Evolutionary conservation across 176 grass and related monocot genomes (phyloP), one percentile per base, ranked within the genome.

Genomic region (Typha latifolia): DNA sequence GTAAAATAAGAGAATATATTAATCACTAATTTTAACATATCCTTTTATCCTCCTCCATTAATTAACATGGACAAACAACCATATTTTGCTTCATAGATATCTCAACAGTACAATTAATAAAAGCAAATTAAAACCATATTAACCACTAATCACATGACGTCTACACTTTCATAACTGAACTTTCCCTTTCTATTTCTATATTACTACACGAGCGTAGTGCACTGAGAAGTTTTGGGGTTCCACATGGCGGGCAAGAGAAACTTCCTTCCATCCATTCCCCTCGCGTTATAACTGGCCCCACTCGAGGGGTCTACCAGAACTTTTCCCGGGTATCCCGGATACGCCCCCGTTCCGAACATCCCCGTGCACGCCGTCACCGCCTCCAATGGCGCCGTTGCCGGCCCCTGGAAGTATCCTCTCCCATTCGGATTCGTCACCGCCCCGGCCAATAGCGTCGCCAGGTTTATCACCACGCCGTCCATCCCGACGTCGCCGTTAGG

Each of bases 251-350:
- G 82, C 0, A 90, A 69, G n/a, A 90, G 64, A 73, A 77, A 86
- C 66, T 71, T 90, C 72, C 76, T 90, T n/a, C 87, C 79, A 53
- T 62, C 62, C 0, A 51, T 56, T 22, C 87, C 79, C 24, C 81
- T 82, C 22, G 82, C 79, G 5, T 86, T 90, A 66, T 88, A 91
- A 66, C 74, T 88, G 24, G 57, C 84, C 3, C 89, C 78, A 4
- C 75, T 88, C 3, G 71, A 62, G 2, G 62, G 9, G 13, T 88
- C 84, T 32, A 88, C 68, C 26, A 88, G 75, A 62, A 91, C 62
- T 12, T 88, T 79, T 5, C 84, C 84, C 2, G 81, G 62, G 24
- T 62, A 85, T 0, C 89, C 84, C 15, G 84, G 89, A 57, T 80
- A 91, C 0, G 84, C 70, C 20, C 84, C 75, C 29, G 69, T 84